phyloP scores from a whole-genome alignment of 148 eudicot species.

The Talinum fruticosum region DNA sequence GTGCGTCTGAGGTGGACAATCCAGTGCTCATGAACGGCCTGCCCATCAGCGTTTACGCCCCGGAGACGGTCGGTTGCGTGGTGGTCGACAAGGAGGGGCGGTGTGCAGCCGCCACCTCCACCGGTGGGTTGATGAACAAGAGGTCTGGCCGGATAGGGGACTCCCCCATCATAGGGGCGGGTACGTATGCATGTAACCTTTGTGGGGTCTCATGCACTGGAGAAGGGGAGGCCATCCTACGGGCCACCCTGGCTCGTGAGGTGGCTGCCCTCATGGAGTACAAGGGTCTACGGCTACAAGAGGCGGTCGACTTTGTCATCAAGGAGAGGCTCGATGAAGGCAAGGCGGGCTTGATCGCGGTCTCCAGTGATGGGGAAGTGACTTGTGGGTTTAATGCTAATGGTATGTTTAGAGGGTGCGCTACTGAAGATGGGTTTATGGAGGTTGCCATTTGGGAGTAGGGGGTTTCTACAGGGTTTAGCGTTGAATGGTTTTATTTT shows the following conservation, averaged over 20 bases:
- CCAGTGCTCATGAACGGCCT: conserved; percentile 71
- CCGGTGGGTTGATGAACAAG: conserved; percentile 92
- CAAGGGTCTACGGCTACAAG: conserved; percentile 64
- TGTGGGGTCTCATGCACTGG: conserved; percentile 93
- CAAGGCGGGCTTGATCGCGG: conserved; percentile 79
- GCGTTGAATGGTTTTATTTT: background rate
- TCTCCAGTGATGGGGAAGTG: conserved; percentile 67
- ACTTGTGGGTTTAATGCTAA: conserved; percentile 67
- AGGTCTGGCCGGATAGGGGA: conserved; percentile 78
- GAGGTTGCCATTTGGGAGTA: conserved; percentile 78
- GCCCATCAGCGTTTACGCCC: conserved; percentile 67
- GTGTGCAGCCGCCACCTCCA: conserved; percentile 93
- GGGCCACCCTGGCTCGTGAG: conserved; percentile 78
- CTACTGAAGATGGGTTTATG: conserved; percentile 75
- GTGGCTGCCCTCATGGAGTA: conserved; percentile 96
- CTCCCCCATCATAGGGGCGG: conserved; percentile 76
- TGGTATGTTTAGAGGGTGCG: conserved; percentile 90
- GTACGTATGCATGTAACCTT: conserved; percentile 70
- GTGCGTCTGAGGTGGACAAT: conserved; percentile 43
- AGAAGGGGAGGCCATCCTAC: conserved; percentile 85
- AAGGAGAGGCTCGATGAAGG: conserved; percentile 69
- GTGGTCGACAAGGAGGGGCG: conserved; percentile 70
- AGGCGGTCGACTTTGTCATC: conserved; percentile 83
- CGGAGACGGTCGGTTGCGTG: conserved; percentile 89
- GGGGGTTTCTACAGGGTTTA: background rate